Base-by-base conservation (phyloP, 192 early-diverging fungal genomes). In the Coemansia sp. region DNA sequence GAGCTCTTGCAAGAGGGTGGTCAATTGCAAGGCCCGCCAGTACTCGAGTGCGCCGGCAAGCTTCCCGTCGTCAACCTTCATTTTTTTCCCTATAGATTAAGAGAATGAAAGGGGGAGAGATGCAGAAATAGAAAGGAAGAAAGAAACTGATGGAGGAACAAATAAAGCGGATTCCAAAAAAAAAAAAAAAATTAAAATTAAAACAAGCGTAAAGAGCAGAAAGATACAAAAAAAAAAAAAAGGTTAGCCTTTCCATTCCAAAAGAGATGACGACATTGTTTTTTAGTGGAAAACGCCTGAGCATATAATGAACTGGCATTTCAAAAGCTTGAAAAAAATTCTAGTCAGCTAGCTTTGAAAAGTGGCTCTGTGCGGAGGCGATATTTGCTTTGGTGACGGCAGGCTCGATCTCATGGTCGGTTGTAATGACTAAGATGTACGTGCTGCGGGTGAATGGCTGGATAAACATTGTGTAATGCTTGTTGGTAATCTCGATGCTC, bases 401-500 rank as follows among this genome's bases (percentile, higher is more conserved):
- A 0, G 81, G 81, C 69, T 83, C 81, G 21, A 85, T 62, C 38
- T 81, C 75, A 11, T 75, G 66, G 35, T 85, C 78, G n/a, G 71
- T 66, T 1, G 78, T 76, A 44, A 78, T 71, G 51, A 77, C 83
- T 24, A 85, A 36, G 23, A 85, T 77, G 43, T 70, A 81, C 21
- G 84, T 85, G 69, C 78, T 85, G 75, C 81, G 81, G 10, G 84
- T 85, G 38, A 85, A 85, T 4, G 78, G 78, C 69, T 81, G 73
- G 55, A 85, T 68, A 30, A 85, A 78, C 70, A 85, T 51, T 51
- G 78, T 58, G 60, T 69, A 91, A 21, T 53, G 51, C 45, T 79
- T 85, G 39, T 90, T 90, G 51, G 92, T 85, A 36, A 99, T 87
- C 80, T 98, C 94, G 87, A 97, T 89, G 67, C 87, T 88, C 72